Percentiles rank a stretch among this genome's conserved stretches.
Conservation (phyloP, 208 protist species). For the Trypanosoma scelopori region DNA sequence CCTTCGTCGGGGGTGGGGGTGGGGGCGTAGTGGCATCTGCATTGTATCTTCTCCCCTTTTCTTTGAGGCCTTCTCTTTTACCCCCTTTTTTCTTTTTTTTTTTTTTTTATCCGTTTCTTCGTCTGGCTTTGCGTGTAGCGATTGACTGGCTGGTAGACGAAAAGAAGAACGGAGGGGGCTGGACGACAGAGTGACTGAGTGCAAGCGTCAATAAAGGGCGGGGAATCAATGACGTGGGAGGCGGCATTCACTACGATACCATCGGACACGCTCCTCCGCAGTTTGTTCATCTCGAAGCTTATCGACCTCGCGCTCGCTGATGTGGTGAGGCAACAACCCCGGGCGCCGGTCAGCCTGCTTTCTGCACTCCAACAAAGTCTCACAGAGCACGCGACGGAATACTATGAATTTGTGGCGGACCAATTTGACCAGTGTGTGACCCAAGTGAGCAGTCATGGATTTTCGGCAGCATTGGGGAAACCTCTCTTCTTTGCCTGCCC, state of each 20-base stretch:
- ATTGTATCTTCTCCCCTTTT: slow-evolving; percentile 1
- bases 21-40: too few relatives aligned
- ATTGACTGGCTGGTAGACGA: too few relatives aligned
- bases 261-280: not conserved
- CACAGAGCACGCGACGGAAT: slow-evolving; percentile 3
- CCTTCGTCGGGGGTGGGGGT: too few relatives aligned
- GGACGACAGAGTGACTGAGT: not conserved
- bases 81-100: slow-evolving; percentile 22
- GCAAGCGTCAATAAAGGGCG: not conserved
- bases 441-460: slow-evolving; percentile 20
- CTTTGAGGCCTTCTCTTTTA: slow-evolving; percentile 3
- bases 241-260: not conserved
- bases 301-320: slow-evolving; percentile 4
- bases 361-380: slow-evolving; percentile 5
- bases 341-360: slow-evolving; percentile 4
- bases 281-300: slow-evolving; percentile 5
- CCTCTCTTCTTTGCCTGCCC: slow-evolving; percentile 52
- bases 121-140: not conserved
- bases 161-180: too few relatives aligned
- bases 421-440: slow-evolving; percentile 23
- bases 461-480: slow-evolving; percentile 1
- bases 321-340: not conserved
- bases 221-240: not conserved
- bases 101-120: slow-evolving; percentile 18
- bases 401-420: slow-evolving; percentile 6